phyloP scores from a whole-genome alignment of 345 rosid species.

The Eucalyptus victrix region DNA sequence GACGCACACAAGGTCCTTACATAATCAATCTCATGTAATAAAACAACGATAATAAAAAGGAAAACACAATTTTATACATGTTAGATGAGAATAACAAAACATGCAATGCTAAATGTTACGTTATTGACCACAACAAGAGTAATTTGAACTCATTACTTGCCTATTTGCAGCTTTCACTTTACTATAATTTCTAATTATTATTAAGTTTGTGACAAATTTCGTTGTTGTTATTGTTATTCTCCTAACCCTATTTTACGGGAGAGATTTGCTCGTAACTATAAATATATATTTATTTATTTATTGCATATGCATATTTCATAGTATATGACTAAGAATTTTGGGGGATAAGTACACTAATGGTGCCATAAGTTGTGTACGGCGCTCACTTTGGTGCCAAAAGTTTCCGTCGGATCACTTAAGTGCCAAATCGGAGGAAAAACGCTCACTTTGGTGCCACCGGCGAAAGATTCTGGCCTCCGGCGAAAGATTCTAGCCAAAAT shows the following conservation, averaged over 20 bases:
- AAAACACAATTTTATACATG: not conserved
- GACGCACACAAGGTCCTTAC: too few relatives aligned
- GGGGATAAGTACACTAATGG: not conserved
- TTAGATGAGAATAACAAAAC: not conserved
- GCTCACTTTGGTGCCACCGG: too few relatives aligned
- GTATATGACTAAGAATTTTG: not conserved
- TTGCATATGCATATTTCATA: not conserved
- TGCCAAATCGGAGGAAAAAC: too few relatives aligned
- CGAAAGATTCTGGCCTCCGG: too few relatives aligned
- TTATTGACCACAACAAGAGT: not conserved
- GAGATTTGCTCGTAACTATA: not conserved
- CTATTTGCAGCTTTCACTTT: not conserved
- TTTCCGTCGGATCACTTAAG: too few relatives aligned
- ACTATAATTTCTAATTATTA: not conserved
- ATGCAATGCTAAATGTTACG: not conserved
- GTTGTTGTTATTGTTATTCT: not conserved
- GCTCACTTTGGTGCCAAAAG: too few relatives aligned
- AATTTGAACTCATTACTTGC: not conserved
- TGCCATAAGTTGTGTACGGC: too few relatives aligned
- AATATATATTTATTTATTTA: not conserved
- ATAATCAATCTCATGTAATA: not conserved
- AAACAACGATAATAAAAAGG: not conserved
- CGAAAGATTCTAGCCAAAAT: too few relatives aligned
- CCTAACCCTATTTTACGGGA: not conserved
- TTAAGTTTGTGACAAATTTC: not conserved